A percentile compares a stretch with the other conserved stretches of the same genome.
phyloP scores from a whole-genome alignment of 192 early-diverging fungal species.

The Endogone sp. region DNA sequence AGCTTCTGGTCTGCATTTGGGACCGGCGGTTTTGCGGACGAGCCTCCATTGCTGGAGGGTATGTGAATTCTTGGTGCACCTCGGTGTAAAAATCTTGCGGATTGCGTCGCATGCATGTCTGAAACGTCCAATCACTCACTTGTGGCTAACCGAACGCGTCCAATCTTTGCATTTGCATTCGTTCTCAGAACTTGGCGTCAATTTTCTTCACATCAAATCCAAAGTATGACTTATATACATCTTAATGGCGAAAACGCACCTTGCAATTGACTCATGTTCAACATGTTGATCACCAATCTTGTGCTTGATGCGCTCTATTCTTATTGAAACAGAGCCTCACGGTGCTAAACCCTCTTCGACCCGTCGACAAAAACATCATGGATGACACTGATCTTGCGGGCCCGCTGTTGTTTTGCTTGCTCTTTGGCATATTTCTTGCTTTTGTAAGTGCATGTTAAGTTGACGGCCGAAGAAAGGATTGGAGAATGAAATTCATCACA shows the following conservation, averaged over 20 bases:
- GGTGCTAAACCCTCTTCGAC: conserved; percentile 81
- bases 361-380: conserved; percentile 78
- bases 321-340: conserved; percentile 55
- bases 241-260: too few relatives aligned
- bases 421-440: conserved; percentile 87
- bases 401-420: conserved; percentile 85
- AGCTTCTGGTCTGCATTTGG: conserved; percentile 77
- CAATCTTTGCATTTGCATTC: neutral
- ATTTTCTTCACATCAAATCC: conserved; percentile 86
- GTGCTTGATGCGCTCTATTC: neutral
- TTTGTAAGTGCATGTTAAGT: conserved; percentile 44
- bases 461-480: too few relatives aligned
- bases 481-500: neutral
- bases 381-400: conserved; percentile 97
- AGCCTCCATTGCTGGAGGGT: conserved; percentile 92
- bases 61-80: neutral
- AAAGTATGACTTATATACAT: conserved; percentile 45
- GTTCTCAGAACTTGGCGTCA: conserved; percentile 83
- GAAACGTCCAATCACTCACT: too few relatives aligned
- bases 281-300: neutral
- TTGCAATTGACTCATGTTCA: too few relatives aligned
- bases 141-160: too few relatives aligned
- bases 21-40: conserved; percentile 87
- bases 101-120: too few relatives aligned
- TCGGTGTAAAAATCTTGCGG: too few relatives aligned